Evolutionary conservation across 345 rosid species (phyloP).

Genomic region (Nasturtium officinale): DNA sequence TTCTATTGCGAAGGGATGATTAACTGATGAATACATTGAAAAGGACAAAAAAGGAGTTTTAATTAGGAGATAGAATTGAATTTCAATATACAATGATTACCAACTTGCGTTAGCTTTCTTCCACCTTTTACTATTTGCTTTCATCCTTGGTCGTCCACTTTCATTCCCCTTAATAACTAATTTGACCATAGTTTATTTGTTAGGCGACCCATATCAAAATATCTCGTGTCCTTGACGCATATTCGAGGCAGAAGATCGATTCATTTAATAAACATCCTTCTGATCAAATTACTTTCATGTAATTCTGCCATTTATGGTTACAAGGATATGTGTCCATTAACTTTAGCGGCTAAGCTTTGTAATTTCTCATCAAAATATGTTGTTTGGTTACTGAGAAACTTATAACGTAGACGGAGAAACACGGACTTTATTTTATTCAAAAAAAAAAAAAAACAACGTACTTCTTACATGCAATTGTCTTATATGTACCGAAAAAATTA

Average conservation of each 20-base stretch:
- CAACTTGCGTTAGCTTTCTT: conserved; percentile 1
- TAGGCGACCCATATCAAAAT: neutral
- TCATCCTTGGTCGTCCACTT: neutral
- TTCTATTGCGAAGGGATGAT: conserved; percentile 6
- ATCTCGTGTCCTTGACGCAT: conserved; percentile 3
- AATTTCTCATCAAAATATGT: conserved; percentile 2
- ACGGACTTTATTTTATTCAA: neutral
- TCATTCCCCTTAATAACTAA: neutral
- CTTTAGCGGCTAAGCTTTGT: neutral
- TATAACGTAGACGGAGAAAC: conserved; percentile 18
- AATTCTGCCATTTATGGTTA: neutral
- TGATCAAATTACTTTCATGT: neutral
- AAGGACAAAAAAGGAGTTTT: conserved; percentile 24
- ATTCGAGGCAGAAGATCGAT: neutral
- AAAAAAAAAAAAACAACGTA: neutral
- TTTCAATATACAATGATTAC: too few relatives aligned
- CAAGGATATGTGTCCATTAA: neutral
- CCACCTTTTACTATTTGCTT: neutral
- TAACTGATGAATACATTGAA: conserved; percentile 15
- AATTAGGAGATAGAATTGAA: conserved; percentile 11
- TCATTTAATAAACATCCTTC: neutral
- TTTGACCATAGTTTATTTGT: neutral
- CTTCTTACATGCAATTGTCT: conserved; percentile 14
- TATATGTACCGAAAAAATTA: neutral
- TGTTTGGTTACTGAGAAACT: conserved; percentile 22